Percentiles rank a stretch among this genome's conserved stretches.
phyloP scores from a whole-genome alignment of 2,329 filamentous ascomycete species.

The Ramularia endophylla region DNA sequence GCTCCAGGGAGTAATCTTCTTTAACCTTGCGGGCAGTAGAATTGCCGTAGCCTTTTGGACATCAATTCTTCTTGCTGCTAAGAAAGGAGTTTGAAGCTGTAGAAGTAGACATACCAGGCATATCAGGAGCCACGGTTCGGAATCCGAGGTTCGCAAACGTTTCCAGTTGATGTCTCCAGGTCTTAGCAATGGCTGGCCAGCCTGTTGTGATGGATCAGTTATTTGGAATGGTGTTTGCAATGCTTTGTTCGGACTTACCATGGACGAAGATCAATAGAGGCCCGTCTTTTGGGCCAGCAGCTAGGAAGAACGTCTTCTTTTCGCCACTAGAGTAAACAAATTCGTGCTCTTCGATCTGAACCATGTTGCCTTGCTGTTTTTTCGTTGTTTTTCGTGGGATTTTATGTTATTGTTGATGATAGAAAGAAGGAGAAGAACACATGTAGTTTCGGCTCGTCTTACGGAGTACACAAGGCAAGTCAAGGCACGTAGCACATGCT shows the following conservation, averaged over 20 bases:
- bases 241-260: too few relatives aligned
- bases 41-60: conserved; percentile 28
- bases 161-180: conserved; percentile 32
- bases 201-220: too few relatives aligned
- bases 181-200: conserved; percentile 33
- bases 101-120: conserved; percentile 20
- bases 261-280: conserved; percentile 27
- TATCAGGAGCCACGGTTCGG: conserved; percentile 27
- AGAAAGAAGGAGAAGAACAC: too few relatives aligned
- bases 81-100: not conserved
- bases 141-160: conserved; percentile 27
- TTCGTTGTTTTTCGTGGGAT: too few relatives aligned
- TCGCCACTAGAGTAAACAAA: conserved; percentile 16
- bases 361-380: conserved; percentile 16
- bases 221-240: too few relatives aligned
- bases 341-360: conserved; percentile 16
- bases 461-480: too few relatives aligned
- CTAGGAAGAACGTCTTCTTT: conserved; percentile 25
- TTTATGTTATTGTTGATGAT: too few relatives aligned
- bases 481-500: too few relatives aligned
- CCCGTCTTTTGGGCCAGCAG: conserved; percentile 22
- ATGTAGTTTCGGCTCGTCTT: too few relatives aligned
- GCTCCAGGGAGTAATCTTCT: conserved; percentile 29
- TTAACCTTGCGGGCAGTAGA: conserved; percentile 26
- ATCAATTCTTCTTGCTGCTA: not conserved